Percentiles rank a stretch among this genome's conserved stretches.
These are phyloP conservation scores for Agrostemma githago DNA, from an alignment of 148 eudicot species.

Conservation along the genomic window DNA sequence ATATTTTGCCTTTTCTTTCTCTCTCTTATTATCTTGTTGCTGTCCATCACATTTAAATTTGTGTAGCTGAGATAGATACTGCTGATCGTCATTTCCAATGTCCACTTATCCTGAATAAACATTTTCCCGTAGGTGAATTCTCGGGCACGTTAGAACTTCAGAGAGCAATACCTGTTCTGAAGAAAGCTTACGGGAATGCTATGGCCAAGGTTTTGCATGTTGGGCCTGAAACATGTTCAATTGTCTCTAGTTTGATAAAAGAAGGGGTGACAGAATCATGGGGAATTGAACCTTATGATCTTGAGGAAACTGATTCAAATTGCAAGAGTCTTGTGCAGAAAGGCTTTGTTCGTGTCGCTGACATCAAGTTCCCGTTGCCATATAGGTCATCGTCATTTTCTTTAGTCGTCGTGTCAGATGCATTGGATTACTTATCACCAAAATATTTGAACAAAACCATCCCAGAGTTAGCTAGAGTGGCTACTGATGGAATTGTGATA, in stretches of 20 bases:
- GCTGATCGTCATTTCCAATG: neutral
- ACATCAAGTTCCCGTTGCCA: constrained; percentile 89
- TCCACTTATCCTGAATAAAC: neutral
- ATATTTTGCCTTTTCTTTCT: neutral
- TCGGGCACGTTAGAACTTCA: constrained; percentile 64
- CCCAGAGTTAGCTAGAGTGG: constrained; percentile 81
- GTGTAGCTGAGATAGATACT: neutral
- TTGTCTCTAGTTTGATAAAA: constrained; percentile 62
- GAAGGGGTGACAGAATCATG: constrained; percentile 90
- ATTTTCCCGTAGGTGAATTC: constrained; percentile 42
- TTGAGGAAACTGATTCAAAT: constrained; percentile 66
- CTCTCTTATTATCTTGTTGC: neutral
- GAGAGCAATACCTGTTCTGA: constrained; percentile 57
- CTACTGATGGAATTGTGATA: constrained; percentile 69
- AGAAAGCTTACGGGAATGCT: constrained; percentile 70
- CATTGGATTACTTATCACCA: constrained; percentile 83
- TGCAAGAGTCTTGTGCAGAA: constrained; percentile 75
- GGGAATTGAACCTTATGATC: constrained; percentile 90
- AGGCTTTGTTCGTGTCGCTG: constrained; percentile 87
- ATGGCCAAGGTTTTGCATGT: constrained; percentile 85
- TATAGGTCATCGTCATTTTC: constrained; percentile 71
- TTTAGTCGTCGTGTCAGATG: constrained; percentile 78
- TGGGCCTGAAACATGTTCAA: constrained; percentile 87
- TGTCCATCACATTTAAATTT: neutral
- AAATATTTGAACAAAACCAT: constrained; percentile 81